Percentiles rank a stretch among this genome's conserved stretches.
Evolutionary conservation across 495 filamentous ascomycete species (phyloP).

Genomic region (Aspergillus conjunctus): DNA sequence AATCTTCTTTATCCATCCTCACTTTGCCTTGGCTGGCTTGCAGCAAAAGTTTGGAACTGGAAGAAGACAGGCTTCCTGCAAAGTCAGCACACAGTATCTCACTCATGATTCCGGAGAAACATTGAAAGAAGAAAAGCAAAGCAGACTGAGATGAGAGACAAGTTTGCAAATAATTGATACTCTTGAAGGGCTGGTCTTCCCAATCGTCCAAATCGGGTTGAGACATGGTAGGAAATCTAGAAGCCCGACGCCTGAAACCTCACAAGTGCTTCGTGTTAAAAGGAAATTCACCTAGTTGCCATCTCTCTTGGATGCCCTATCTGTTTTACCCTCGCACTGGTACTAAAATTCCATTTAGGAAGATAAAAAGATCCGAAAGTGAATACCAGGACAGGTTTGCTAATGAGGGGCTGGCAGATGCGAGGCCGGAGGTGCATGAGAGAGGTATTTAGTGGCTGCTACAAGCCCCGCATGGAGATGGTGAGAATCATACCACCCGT

Average conservation of each 20-base stretch:
- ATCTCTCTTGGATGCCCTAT: no score
- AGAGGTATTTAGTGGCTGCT: no score
- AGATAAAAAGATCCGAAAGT: no score
- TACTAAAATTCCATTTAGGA: no score
- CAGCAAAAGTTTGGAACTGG: background rate
- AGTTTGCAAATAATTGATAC: background rate
- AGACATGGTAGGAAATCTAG: slow-evolving; percentile 21
- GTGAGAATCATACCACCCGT: no score
- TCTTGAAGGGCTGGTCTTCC: background rate
- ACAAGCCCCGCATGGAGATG: no score
- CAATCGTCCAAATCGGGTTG: background rate
- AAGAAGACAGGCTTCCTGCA: slow-evolving; percentile 3
- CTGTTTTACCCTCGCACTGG: no score
- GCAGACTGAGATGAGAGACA: slow-evolving; percentile 3
- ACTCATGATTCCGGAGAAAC: slow-evolving; percentile 1
- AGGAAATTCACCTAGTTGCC: no score
- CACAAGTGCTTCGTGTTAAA: no score
- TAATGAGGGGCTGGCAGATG: no score
- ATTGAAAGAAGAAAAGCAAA: slow-evolving; percentile 2
- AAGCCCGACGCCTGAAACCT: slow-evolving; percentile 1
- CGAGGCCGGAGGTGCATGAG: no score
- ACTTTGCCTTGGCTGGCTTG: slow-evolving; percentile 16
- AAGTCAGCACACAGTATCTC: background rate
- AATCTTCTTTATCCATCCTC: slow-evolving; percentile 7
- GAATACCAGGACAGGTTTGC: no score